A percentile compares a stretch with the other conserved stretches of the same genome.
Evolutionary conservation across 805 yeast genomes (phyloP).

Genomic region (Saccharomyces eubayanus): DNA sequence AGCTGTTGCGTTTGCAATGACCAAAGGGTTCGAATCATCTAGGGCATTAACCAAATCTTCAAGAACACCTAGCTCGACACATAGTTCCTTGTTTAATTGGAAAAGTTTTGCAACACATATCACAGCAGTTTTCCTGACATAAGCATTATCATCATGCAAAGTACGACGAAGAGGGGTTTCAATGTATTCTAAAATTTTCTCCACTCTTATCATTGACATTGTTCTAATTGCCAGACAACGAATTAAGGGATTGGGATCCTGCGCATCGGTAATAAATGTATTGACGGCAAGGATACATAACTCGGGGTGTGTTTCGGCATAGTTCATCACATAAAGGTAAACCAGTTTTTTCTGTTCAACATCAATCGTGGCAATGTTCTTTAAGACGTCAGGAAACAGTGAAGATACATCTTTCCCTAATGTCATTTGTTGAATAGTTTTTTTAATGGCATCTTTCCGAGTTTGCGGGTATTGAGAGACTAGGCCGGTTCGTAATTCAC

Average conservation of each 20-base stretch:
- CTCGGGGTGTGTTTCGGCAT: constrained; percentile 94
- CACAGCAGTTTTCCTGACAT: constrained; percentile 95
- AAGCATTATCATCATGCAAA: constrained; percentile 86
- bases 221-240: constrained; percentile 95
- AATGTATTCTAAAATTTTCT: constrained; percentile 90
- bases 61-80: constrained; percentile 81
- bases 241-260: constrained; percentile 92
- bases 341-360: constrained; percentile 94
- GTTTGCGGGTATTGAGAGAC: constrained; percentile 93
- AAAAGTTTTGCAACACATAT: constrained; percentile 93
- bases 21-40: constrained; percentile 91
- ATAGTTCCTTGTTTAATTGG: constrained; percentile 71
- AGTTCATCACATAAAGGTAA: constrained; percentile 89
- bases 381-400: constrained; percentile 89
- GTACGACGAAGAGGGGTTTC: constrained; percentile 83
- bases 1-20: constrained; percentile 86
- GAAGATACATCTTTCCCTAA: constrained; percentile 93
- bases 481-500: constrained; percentile 79
- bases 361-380: constrained; percentile 94
- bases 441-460: constrained; percentile 91
- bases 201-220: constrained; percentile 96
- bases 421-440: constrained; percentile 97
- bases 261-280: constrained; percentile 90
- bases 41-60: constrained; percentile 57
- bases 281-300: constrained; percentile 91